phyloP scores from a whole-genome alignment of 2,329 filamentous ascomycete genomes.

The Cladosporium oxysporum region DNA sequence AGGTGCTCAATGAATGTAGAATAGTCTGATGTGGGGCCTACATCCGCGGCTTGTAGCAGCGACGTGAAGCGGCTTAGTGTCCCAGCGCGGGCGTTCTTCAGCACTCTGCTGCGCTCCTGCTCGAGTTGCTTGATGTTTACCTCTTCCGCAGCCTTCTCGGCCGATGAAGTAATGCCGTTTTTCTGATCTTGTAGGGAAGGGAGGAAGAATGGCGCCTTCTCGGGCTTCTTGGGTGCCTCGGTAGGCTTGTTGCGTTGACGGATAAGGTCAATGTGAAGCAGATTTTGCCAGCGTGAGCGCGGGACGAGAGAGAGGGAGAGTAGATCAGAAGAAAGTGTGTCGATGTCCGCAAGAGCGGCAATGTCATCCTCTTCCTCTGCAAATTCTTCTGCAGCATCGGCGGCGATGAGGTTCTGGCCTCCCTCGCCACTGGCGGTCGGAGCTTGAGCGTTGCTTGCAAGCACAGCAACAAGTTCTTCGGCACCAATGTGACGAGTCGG shows the following conservation, averaged over 20 bases:
- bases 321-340: conserved; percentile 69
- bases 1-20: conserved; percentile 73
- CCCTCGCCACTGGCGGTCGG: conserved; percentile 83
- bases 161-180: conserved; percentile 26
- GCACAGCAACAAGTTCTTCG: conserved; percentile 65
- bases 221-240: conserved; percentile 85
- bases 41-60: conserved; percentile 48
- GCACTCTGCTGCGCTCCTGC: conserved; percentile 36
- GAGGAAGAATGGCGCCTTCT: conserved; percentile 95
- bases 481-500: conserved; percentile 84
- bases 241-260: conserved; percentile 90
- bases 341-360: conserved; percentile 49
- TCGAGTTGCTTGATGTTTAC: conserved; percentile 37
- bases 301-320: conserved; percentile 88
- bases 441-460: conserved; percentile 41
- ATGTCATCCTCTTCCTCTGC: conserved; percentile 54
- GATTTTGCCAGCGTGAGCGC: conserved; percentile 88
- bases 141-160: conserved; percentile 27
- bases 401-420: conserved; percentile 72
- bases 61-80: conserved; percentile 46
- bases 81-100: conserved; percentile 27
- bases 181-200: conserved; percentile 59
- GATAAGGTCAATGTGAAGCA: conserved; percentile 89
- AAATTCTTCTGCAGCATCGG: conserved; percentile 65
- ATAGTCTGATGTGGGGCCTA: conserved; percentile 56